These are phyloP conservation scores for Gossypium lobatum DNA, from an alignment of 441 rosid genomes.

Conservation along the genomic window DNA sequence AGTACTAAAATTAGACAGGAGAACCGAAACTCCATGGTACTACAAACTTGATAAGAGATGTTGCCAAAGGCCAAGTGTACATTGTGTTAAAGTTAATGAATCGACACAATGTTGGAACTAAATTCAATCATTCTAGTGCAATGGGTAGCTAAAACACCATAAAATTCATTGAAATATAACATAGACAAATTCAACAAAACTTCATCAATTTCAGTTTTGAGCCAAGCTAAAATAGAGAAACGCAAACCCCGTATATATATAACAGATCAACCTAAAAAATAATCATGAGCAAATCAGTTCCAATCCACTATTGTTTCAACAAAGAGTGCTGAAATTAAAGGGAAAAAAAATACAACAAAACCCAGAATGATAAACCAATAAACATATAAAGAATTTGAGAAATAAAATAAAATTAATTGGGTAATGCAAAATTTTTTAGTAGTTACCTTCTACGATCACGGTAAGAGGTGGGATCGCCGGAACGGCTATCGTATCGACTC, in stretches of 20 bases:
- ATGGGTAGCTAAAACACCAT: not conserved
- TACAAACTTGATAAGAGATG: not conserved
- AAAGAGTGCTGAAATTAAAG: not conserved
- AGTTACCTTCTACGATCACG: constrained; percentile 88
- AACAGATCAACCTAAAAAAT: not conserved
- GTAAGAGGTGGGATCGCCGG: constrained; percentile 77
- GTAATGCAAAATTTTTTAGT: not conserved
- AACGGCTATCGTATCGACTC: constrained; percentile 92
- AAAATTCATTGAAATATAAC: not conserved
- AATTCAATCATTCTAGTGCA: not conserved
- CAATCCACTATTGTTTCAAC: not conserved
- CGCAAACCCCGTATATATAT: not conserved
- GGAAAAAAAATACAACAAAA: not conserved
- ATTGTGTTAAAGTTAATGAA: not conserved
- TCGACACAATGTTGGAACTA: not conserved
- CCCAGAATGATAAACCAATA: not conserved
- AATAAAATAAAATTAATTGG: not conserved
- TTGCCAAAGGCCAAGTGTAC: not conserved
- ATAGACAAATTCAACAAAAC: not conserved
- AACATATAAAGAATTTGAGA: not conserved
- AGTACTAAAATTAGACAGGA: not conserved
- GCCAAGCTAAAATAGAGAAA: not conserved
- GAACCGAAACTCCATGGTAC: not conserved
- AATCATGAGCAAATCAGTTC: not conserved
- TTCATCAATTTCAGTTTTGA: not conserved